phyloP scores from a whole-genome alignment of 805 yeast species.

The Yarrowia deformans region DNA sequence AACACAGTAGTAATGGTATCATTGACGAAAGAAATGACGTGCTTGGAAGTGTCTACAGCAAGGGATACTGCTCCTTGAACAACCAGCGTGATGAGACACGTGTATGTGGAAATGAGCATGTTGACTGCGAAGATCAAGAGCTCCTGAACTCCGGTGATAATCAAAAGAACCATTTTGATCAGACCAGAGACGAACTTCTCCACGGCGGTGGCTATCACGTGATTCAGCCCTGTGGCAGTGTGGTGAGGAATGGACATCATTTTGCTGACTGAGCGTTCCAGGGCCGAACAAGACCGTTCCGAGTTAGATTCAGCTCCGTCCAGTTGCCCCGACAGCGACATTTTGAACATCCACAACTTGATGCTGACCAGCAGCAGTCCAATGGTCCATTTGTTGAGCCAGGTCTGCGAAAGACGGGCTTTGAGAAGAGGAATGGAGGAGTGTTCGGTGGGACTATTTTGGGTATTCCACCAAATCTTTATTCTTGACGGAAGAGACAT shows the following conservation, averaged over 20 bases:
- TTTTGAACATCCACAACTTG: slow-evolving; percentile 66
- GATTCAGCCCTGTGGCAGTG: slow-evolving; percentile 62
- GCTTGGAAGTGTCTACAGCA: slow-evolving; percentile 76
- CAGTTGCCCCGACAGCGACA: slow-evolving; percentile 56
- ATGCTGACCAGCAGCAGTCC: slow-evolving; percentile 61
- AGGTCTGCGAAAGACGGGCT: slow-evolving; percentile 50
- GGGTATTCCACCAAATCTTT: slow-evolving; percentile 12
- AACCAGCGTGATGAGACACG: slow-evolving; percentile 78
- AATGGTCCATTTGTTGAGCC: slow-evolving; percentile 68
- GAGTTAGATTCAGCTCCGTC: slow-evolving; percentile 53
- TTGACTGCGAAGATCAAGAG: slow-evolving; percentile 71
- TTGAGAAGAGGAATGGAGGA: slow-evolving; percentile 37
- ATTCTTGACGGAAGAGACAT: neutral
- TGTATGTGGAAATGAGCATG: slow-evolving; percentile 82
- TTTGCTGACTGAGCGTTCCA: slow-evolving; percentile 12
- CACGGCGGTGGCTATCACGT: slow-evolving; percentile 57
- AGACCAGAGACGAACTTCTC: slow-evolving; percentile 59
- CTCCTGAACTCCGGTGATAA: slow-evolving; percentile 64
- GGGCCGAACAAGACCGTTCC: slow-evolving; percentile 57
- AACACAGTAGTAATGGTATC: slow-evolving; percentile 62
- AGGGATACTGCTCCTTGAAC: slow-evolving; percentile 74
- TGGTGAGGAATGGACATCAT: slow-evolving; percentile 21
- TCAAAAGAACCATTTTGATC: slow-evolving; percentile 54
- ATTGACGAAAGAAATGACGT: slow-evolving; percentile 67
- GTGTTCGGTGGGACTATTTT: slow-evolving; percentile 15